Percentiles rank a stretch among this genome's conserved stretches.
phyloP scores from a whole-genome alignment of 768 basidiomycete genomes.

The Pholiota microspora region DNA sequence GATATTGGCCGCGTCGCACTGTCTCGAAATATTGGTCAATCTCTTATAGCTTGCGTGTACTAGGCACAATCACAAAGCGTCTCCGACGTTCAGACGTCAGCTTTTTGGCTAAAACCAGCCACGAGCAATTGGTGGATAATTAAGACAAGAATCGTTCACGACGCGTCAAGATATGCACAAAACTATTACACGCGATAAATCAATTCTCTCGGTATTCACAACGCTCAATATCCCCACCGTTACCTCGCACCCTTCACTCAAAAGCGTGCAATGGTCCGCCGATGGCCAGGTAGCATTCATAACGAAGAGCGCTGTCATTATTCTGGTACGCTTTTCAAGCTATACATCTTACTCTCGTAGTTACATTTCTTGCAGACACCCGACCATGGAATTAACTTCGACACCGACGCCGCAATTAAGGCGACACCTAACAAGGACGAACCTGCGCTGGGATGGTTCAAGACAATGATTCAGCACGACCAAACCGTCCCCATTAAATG shows the following conservation, averaged over 20 bases:
- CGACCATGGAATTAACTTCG: constrained; percentile 68
- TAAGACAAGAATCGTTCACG: background rate
- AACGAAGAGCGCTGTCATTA: constrained; percentile 66
- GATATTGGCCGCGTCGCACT: background rate
- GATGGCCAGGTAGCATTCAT: constrained; percentile 71
- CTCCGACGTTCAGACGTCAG: background rate
- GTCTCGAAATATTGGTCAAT: background rate
- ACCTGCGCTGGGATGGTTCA: constrained; percentile 60
- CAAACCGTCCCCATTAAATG: constrained; percentile 38
- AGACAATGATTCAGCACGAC: constrained; percentile 68
- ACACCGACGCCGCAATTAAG: constrained; percentile 49
- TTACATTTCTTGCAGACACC: constrained; percentile 54
- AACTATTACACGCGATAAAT: constrained; percentile 4
- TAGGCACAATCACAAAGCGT: too few species aligned
- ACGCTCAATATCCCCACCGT: constrained; percentile 59
- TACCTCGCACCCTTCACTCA: constrained; percentile 54
- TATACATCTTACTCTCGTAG: too few species aligned
- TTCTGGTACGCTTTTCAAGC: constrained; percentile 52
- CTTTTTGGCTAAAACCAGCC: too few species aligned
- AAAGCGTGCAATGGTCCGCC: constrained; percentile 68
- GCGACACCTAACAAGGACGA: constrained; percentile 33
- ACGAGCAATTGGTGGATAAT: too few species aligned
- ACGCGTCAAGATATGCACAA: constrained; percentile 3
- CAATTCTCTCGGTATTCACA: constrained; percentile 37
- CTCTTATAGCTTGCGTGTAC: background rate